Conservation (phyloP, 805 yeast species). For the Saturnispora mendoncae region DNA sequence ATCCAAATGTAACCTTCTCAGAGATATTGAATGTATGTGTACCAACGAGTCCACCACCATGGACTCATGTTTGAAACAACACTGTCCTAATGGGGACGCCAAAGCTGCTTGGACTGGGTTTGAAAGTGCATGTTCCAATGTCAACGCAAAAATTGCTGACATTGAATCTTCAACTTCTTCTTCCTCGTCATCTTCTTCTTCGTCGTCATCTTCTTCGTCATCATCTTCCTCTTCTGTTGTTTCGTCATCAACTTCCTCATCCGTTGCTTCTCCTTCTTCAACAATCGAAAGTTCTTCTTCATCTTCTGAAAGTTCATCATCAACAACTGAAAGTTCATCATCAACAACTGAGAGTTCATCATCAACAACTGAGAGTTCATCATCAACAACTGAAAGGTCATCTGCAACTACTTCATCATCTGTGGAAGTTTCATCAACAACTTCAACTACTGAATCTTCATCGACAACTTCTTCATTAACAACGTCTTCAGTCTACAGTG, state of each 20-base stretch:
- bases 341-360: constrained; percentile 21
- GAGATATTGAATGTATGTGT: constrained; percentile 65
- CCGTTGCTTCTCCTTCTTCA: constrained; percentile 21
- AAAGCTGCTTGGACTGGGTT: constrained; percentile 54
- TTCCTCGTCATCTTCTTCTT: constrained; percentile 16
- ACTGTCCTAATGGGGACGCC: constrained; percentile 59
- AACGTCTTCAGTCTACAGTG: not conserved
- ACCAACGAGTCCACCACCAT: constrained; percentile 43
- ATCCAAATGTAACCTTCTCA: constrained; percentile 47
- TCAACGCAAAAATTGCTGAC: constrained; percentile 30
- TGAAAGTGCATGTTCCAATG: constrained; percentile 41
- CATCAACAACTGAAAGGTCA: constrained; percentile 10
- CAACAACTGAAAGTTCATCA: constrained; percentile 18
- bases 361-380: constrained; percentile 1
- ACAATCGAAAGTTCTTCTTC: constrained; percentile 11
- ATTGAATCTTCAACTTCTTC: constrained; percentile 13
- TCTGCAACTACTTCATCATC: constrained; percentile 15
- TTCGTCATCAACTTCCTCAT: constrained; percentile 18
- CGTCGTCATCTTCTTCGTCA: constrained; percentile 13
- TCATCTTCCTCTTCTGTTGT: constrained; percentile 21
- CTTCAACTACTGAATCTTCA: constrained; percentile 13
- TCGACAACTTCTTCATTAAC: not conserved
- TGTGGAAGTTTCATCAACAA: constrained; percentile 3
- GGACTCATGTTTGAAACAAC: constrained; percentile 51
- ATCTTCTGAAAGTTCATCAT: constrained; percentile 9